These are phyloP conservation scores for Apophysomyces elegans DNA, from an alignment of 371 early-diverging fungal genomes.

Conservation along the genomic window DNA sequence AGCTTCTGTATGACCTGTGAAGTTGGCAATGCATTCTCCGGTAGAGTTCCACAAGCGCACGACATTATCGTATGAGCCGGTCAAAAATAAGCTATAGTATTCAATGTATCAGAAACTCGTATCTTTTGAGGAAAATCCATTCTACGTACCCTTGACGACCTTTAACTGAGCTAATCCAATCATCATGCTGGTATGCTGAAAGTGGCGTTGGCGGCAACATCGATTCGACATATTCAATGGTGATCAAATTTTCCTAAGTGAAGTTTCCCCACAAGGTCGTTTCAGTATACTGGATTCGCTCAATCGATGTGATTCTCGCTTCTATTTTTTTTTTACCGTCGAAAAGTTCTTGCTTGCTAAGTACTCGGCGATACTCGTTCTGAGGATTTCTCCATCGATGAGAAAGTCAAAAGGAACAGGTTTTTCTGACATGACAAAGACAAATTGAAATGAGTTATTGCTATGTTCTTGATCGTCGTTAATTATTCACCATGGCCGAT, in stretches of 20 bases:
- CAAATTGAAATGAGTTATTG: background rate
- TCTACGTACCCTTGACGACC: slow-evolving; percentile 34
- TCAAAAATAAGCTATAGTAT: slow-evolving; percentile 59
- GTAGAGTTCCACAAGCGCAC: slow-evolving; percentile 84
- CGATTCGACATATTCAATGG: slow-evolving; percentile 91
- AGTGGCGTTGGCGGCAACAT: slow-evolving; percentile 84
- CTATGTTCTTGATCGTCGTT: background rate
- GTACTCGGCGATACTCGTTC: slow-evolving; percentile 76
- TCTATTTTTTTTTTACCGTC: slow-evolving; percentile 61
- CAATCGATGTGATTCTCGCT: background rate
- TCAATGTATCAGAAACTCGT: too few species aligned
- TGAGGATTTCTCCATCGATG: slow-evolving; percentile 85
- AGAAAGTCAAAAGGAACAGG: slow-evolving; percentile 93
- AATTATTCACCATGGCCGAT: slow-evolving; percentile 51
- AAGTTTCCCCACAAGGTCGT: too few species aligned
- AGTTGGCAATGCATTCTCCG: slow-evolving; percentile 71
- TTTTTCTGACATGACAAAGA: slow-evolving; percentile 54
- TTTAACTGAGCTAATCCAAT: slow-evolving; percentile 89
- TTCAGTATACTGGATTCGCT: too few species aligned
- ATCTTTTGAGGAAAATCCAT: too few species aligned
- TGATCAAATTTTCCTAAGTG: slow-evolving; percentile 78
- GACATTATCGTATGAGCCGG: slow-evolving; percentile 86
- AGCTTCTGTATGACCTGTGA: slow-evolving; percentile 73
- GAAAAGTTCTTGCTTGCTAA: slow-evolving; percentile 73
- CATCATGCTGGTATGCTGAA: slow-evolving; percentile 84